These are phyloP conservation scores for Picochlorum sp. DNA, from an alignment of 139 green algal species.

Conservation along the genomic window DNA sequence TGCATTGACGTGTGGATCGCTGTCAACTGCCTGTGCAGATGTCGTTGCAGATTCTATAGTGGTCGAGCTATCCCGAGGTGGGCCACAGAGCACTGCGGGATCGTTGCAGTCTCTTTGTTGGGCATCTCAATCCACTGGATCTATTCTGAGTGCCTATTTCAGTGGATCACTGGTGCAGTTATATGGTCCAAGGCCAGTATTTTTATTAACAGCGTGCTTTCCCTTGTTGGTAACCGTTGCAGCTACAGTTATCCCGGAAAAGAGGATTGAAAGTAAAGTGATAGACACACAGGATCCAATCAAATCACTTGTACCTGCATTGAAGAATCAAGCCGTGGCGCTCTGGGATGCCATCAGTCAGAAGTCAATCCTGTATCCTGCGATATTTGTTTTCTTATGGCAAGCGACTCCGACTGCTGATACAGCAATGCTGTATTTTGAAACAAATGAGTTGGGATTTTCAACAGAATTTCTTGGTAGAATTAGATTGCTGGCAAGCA, in stretches of 20 bases:
- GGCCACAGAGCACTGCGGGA: constrained; percentile 59
- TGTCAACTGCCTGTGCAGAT: constrained; percentile 76
- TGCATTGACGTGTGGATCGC: constrained; percentile 34
- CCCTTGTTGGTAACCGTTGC: constrained; percentile 55
- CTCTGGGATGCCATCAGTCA: constrained; percentile 50
- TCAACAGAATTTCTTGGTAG: constrained; percentile 80
- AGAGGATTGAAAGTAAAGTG: constrained; percentile 9
- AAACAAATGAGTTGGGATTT: constrained; percentile 71
- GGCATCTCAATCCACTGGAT: constrained; percentile 67
- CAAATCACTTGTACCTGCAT: constrained; percentile 4
- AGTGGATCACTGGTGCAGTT: constrained; percentile 24
- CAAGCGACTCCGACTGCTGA: constrained; percentile 65
- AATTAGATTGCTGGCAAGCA: constrained; percentile 68
- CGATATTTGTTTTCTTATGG: constrained; percentile 73
- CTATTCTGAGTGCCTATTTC: constrained; percentile 81
- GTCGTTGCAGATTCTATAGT: constrained; percentile 98
- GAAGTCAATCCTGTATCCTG: constrained; percentile 49
- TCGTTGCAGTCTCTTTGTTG: constrained; percentile 90
- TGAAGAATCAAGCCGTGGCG: constrained; percentile 24
- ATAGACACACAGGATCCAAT: too few relatives aligned
- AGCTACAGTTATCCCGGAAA: constrained; percentile 47
- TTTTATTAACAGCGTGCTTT: constrained; percentile 56
- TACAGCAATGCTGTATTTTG: constrained; percentile 73
- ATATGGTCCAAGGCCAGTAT: constrained; percentile 49
- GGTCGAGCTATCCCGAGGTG: constrained; percentile 61